Conservation (phyloP, 169 alveolate genomes). For the Sarcocystis neurona region DNA sequence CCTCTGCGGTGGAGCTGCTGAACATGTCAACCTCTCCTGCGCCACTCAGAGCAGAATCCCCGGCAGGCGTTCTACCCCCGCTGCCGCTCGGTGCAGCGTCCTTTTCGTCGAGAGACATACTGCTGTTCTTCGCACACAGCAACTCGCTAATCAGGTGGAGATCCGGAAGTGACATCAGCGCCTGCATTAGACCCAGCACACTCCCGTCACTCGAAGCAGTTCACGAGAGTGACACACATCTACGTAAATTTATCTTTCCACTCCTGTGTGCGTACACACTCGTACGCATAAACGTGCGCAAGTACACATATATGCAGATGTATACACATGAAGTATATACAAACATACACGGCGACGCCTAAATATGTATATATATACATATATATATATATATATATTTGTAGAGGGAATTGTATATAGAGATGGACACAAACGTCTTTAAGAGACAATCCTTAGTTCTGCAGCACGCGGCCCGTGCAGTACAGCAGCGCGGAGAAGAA, state of each 20-base stretch:
- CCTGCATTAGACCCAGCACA: conserved; percentile 29
- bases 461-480: too few species aligned
- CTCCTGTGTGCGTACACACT: too few species aligned
- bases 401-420: background rate
- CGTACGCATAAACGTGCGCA: background rate
- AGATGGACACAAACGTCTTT: too few species aligned
- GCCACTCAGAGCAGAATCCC: too few species aligned
- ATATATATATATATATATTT: background rate
- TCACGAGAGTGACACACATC: too few species aligned
- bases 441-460: too few species aligned
- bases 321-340: background rate
- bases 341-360: background rate
- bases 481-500: too few species aligned
- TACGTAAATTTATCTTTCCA: too few species aligned
- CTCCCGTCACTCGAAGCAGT: too few species aligned
- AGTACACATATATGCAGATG: background rate
- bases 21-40: too few species aligned
- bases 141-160: conserved; percentile 50
- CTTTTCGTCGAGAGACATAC: background rate
- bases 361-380: background rate
- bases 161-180: conserved; percentile 65
- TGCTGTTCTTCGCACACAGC: background rate
- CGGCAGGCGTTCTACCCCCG: too few species aligned
- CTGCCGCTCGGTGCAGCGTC: background rate
- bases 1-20: too few species aligned